A percentile compares a stretch with the other conserved stretches of the same genome.
Conservation (phyloP, 1,139 yeast genomes). For the Groenewaldozyma sp. region DNA sequence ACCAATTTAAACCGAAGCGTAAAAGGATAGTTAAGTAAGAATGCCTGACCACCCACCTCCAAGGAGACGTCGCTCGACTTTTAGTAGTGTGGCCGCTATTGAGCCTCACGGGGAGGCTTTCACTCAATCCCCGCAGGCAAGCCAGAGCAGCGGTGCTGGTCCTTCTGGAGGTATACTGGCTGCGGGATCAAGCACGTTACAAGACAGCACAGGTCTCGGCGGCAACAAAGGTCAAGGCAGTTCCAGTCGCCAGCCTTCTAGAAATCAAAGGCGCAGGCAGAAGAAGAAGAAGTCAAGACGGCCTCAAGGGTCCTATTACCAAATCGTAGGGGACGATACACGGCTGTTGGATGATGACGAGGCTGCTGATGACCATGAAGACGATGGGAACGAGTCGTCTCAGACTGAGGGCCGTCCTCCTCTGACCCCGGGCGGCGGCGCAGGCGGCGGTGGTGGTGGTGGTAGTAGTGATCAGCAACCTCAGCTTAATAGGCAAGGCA, state of each 20-base stretch:
- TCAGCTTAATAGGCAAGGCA: slow-evolving; percentile 7
- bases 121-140: slow-evolving; percentile 1
- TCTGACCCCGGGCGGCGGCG: slow-evolving; percentile 2
- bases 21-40: too few relatives aligned
- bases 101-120: slow-evolving; percentile 17
- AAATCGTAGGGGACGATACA: slow-evolving; percentile 8
- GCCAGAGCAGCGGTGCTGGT: slow-evolving; percentile 1
- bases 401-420: too few relatives aligned
- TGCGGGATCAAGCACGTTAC: not conserved
- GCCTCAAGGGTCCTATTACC: slow-evolving; percentile 4
- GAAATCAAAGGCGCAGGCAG: not conserved
- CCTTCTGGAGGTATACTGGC: too few relatives aligned
- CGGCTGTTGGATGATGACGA: slow-evolving; percentile 1
- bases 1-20: too few relatives aligned
- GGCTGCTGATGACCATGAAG: not conserved
- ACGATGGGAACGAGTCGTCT: too few relatives aligned
- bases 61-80: slow-evolving; percentile 16
- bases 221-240: not conserved
- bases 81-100: slow-evolving; percentile 17
- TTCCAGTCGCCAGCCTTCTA: too few relatives aligned
- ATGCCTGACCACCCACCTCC: too few relatives aligned
- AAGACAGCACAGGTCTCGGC: not conserved
- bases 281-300: not conserved
- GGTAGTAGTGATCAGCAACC: slow-evolving; percentile 7
- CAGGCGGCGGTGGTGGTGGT: slow-evolving; percentile 4